A percentile compares a stretch with the other conserved stretches of the same genome.
Conservation (phyloP, 202 grass and related monocot species). For the Musa balbisiana region DNA sequence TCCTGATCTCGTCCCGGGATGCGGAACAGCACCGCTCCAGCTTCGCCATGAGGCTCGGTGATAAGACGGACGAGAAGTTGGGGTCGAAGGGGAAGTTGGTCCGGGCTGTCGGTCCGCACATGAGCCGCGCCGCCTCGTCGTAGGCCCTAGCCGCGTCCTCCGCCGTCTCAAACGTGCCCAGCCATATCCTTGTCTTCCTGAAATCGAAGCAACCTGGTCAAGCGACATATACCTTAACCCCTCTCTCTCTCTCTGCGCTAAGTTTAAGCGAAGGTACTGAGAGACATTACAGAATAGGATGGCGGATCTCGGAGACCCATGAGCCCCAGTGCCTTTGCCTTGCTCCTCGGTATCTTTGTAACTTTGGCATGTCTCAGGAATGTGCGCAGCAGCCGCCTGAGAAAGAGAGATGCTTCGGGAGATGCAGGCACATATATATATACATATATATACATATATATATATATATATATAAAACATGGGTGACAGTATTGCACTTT, state of each 20-base stretch:
- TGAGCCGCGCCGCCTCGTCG: conserved; percentile 79
- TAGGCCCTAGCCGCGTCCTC: conserved; percentile 79
- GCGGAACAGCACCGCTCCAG: conserved; percentile 64
- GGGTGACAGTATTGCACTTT: not conserved
- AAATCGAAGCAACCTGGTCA: not conserved
- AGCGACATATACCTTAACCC: too few species aligned
- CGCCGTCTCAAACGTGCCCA: conserved; percentile 77
- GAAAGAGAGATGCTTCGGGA: not conserved
- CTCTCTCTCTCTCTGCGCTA: too few species aligned
- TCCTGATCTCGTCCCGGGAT: not conserved
- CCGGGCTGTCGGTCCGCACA: conserved; percentile 50
- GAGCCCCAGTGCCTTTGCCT: conserved; percentile 95
- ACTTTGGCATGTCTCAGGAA: conserved; percentile 39
- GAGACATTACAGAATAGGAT: conserved; percentile 52
- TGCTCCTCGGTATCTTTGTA: conserved; percentile 62
- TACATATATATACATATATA: too few species aligned
- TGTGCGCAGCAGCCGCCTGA: not conserved
- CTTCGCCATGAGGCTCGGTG: conserved; percentile 58
- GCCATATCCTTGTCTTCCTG: conserved; percentile 97
- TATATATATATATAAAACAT: too few species aligned
- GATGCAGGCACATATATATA: not conserved
- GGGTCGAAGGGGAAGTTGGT: conserved; percentile 63
- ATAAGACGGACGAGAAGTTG: conserved; percentile 17
- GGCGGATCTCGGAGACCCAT: conserved; percentile 94
- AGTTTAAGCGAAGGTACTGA: not conserved